Conservation (phyloP, 495 filamentous ascomycete genomes). For the Penicillium mononematosum region DNA sequence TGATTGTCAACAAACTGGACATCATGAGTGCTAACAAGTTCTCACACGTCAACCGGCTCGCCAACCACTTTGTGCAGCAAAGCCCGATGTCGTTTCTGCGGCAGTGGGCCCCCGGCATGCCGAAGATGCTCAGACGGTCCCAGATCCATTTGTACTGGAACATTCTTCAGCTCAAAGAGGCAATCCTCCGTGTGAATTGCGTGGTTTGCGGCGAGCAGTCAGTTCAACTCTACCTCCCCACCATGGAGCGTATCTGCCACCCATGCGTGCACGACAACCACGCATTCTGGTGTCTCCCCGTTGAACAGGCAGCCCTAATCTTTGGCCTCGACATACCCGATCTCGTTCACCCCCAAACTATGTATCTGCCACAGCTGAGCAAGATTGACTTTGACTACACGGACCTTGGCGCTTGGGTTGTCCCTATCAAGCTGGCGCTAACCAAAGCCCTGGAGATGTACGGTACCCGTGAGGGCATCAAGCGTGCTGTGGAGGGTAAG, state of each 20-base stretch:
- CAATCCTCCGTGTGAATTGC: neutral
- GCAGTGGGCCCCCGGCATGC: neutral
- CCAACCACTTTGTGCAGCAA: neutral
- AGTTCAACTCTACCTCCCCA: neutral
- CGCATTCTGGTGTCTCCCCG: neutral
- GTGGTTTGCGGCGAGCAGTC: neutral
- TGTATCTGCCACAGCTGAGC: neutral
- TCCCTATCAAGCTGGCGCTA: neutral
- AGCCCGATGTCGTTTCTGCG: neutral
- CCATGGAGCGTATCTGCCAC: neutral
- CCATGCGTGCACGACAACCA: conserved; percentile 1
- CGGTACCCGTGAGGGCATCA: neutral
- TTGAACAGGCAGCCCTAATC: neutral
- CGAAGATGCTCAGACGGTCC: neutral
- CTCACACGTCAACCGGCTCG: neutral
- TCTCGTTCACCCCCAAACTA: neutral
- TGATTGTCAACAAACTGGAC: neutral
- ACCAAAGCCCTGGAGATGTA: neutral
- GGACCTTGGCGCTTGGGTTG: neutral
- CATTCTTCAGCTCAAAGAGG: neutral
- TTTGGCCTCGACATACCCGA: neutral
- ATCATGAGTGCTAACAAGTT: neutral
- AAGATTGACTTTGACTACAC: neutral
- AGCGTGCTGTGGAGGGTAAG: neutral
- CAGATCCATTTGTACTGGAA: neutral